These are phyloP conservation scores for Populus deltoides DNA, from an alignment of 345 rosid species.

Conservation along the genomic window DNA sequence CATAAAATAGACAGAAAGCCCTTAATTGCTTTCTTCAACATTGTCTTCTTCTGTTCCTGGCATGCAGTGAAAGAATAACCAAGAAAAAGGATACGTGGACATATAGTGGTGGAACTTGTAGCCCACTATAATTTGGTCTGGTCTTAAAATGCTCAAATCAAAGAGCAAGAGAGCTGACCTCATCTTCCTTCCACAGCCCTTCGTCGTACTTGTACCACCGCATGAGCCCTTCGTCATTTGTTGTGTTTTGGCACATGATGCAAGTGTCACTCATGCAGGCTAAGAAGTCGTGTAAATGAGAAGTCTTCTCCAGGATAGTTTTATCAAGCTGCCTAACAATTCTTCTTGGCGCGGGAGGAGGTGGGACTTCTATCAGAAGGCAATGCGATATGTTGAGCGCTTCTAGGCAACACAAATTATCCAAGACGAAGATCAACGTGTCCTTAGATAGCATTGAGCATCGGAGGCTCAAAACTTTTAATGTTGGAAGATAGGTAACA, in stretches of 20 bases:
- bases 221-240: conserved; percentile 69
- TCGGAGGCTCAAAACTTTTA: conserved; percentile 65
- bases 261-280: conserved; percentile 64
- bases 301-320: conserved; percentile 47
- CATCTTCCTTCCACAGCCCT: conserved; percentile 78
- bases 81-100: conserved; percentile 3
- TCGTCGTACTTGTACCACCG: conserved; percentile 86
- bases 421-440: conserved; percentile 57
- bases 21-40: not conserved
- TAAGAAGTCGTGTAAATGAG: conserved; percentile 49
- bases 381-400: conserved; percentile 86
- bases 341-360: conserved; percentile 38
- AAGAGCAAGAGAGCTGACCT: conserved; percentile 55
- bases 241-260: conserved; percentile 67
- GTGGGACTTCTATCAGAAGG: conserved; percentile 44
- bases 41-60: conserved; percentile 12
- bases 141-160: conserved; percentile 20
- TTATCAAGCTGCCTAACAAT: conserved; percentile 49
- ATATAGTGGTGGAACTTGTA: not conserved
- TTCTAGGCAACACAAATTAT: conserved; percentile 50
- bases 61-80: not conserved
- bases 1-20: not conserved
- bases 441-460: conserved; percentile 59
- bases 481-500: conserved; percentile 39
- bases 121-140: not conserved